These are phyloP conservation scores for Aspergillus sparsus DNA, from an alignment of 495 filamentous ascomycete genomes.

Conservation along the genomic window DNA sequence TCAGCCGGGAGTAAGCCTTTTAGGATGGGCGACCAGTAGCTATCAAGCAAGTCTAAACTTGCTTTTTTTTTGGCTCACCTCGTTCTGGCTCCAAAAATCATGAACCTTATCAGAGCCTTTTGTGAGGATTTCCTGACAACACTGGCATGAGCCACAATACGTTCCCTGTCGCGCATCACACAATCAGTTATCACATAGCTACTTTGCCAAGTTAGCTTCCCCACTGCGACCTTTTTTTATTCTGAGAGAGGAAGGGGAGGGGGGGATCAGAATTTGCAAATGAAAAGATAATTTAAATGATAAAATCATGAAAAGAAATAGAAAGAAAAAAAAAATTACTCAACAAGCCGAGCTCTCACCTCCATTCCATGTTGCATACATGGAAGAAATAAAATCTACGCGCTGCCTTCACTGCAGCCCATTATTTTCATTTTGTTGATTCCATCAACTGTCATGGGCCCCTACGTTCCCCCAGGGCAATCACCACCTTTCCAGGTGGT, in stretches of 20 bases:
- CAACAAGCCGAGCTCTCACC: conserved; percentile 1
- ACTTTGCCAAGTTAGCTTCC: conserved; percentile 6
- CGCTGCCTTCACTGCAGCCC: not conserved
- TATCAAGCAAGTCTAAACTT: not conserved
- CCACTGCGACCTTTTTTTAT: not conserved
- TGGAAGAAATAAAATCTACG: conserved; percentile 16
- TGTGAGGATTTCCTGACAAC: conserved; percentile 2
- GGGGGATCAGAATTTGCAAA: too few relatives aligned
- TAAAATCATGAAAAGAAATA: conserved; percentile 1
- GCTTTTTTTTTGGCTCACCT: conserved; percentile 4
- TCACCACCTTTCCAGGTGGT: conserved; percentile 45
- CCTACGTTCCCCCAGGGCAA: conserved; percentile 39
- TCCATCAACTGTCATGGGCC: conserved; percentile 29
- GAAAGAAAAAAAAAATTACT: not conserved
- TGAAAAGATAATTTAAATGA: not conserved
- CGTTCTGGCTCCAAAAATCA: conserved; percentile 1
- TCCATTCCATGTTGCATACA: conserved; percentile 4
- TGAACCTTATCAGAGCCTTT: conserved; percentile 5
- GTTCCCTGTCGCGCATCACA: conserved; percentile 10
- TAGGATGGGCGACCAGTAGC: not conserved
- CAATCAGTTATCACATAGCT: not conserved
- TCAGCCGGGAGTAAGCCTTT: conserved; percentile 9
- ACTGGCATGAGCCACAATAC: conserved; percentile 6
- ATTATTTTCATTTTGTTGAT: not conserved
- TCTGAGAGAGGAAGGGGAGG: too few relatives aligned